Conservation (phyloP, 805 yeast genomes). For the Ogataea pilisensis region DNA sequence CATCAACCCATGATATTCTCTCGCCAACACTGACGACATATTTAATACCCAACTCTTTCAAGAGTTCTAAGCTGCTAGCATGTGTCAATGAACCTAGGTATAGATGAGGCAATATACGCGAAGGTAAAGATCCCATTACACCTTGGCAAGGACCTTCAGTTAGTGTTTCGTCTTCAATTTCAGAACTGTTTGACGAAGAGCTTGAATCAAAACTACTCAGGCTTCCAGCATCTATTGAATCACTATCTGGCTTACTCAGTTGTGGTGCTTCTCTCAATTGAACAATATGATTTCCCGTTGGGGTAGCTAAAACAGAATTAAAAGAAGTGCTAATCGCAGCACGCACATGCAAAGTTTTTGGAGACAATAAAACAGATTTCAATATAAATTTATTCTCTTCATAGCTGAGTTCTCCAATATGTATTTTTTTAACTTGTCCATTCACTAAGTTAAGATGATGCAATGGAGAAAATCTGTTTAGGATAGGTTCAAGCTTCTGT, state of each 20-base stretch:
- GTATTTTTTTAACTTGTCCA: not conserved
- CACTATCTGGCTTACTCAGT: not conserved
- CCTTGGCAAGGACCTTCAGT: conserved; percentile 30
- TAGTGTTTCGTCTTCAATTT: conserved; percentile 1
- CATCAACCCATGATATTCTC: conserved; percentile 55
- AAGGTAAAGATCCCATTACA: conserved; percentile 69
- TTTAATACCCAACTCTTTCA: conserved; percentile 61
- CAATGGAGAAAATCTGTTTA: conserved; percentile 58
- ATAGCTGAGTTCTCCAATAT: conserved; percentile 8
- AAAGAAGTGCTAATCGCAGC: conserved; percentile 8
- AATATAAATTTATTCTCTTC: conserved; percentile 20
- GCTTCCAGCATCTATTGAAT: conserved; percentile 1
- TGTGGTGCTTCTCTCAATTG: conserved; percentile 21
- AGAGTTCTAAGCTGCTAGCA: conserved; percentile 66
- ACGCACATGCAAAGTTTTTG: conserved; percentile 7
- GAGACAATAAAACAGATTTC: conserved; percentile 20
- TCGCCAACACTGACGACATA: conserved; percentile 88
- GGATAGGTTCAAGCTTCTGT: conserved; percentile 56
- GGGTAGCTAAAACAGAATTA: conserved; percentile 20
- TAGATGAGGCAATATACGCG: conserved; percentile 75
- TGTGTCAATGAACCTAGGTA: conserved; percentile 82
- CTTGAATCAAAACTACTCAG: conserved; percentile 4
- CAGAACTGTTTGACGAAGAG: not conserved
- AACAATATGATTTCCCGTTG: conserved; percentile 30
- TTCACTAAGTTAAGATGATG: not conserved